These are phyloP conservation scores for Alternaria burnsii DNA, from an alignment of 2,329 filamentous ascomycete genomes.

Conservation along the genomic window DNA sequence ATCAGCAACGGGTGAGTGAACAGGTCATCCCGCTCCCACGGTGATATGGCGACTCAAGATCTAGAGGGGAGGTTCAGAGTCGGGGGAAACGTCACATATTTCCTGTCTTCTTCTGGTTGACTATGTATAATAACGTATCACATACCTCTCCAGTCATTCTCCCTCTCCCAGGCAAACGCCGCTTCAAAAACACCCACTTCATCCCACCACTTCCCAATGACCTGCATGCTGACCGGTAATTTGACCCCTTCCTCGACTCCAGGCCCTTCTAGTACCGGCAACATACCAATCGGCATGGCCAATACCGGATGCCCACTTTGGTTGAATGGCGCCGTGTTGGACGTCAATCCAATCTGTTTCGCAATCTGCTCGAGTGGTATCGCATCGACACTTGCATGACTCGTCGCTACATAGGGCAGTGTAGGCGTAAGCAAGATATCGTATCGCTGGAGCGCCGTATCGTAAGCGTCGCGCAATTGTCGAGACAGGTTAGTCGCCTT, in stretches of 20 bases:
- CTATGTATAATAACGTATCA: not conserved
- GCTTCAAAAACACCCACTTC: slow-evolving; percentile 58
- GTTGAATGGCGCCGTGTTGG: slow-evolving; percentile 67
- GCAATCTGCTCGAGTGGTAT: slow-evolving; percentile 58
- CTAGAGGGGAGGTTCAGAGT: not conserved
- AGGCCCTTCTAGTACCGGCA: slow-evolving; percentile 53
- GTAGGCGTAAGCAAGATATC: slow-evolving; percentile 62
- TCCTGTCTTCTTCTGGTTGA: not conserved
- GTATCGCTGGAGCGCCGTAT: slow-evolving; percentile 51
- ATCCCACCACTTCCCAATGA: slow-evolving; percentile 63
- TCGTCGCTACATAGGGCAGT: slow-evolving; percentile 58
- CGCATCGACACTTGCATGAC: slow-evolving; percentile 52
- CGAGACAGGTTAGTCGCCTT: slow-evolving; percentile 53
- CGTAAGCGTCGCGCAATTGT: slow-evolving; percentile 59
- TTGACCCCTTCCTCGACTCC: slow-evolving; percentile 30
- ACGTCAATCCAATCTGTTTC: slow-evolving; percentile 63
- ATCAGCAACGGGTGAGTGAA: not conserved
- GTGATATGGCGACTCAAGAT: not conserved
- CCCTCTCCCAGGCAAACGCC: slow-evolving; percentile 59
- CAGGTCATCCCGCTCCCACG: not conserved
- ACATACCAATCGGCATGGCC: slow-evolving; percentile 61
- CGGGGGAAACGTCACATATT: not conserved
- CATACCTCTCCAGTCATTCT: slow-evolving; percentile 56
- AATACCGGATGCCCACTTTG: slow-evolving; percentile 66
- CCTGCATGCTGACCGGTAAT: slow-evolving; percentile 64